phyloP scores from a whole-genome alignment of 768 basidiomycete species.

The Hebeloma cylindrosporum region DNA sequence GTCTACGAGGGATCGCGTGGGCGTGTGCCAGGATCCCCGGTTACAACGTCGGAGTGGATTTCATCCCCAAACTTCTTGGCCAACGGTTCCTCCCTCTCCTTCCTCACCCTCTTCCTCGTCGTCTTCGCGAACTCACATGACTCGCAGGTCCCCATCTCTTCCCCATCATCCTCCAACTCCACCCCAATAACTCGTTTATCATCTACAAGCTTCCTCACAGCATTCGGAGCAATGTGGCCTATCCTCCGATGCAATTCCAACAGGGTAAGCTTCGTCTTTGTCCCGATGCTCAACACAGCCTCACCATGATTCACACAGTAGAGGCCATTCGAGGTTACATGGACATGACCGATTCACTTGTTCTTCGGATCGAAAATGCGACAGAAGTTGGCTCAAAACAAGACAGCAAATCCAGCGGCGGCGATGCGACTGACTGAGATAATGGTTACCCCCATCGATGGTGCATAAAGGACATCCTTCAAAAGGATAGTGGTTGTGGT shows the following conservation, averaged over 20 bases:
- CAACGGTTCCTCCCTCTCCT: slow-evolving; percentile 20
- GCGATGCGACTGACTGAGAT: slow-evolving; percentile 31
- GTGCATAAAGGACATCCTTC: slow-evolving; percentile 31
- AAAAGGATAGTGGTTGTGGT: slow-evolving; percentile 23
- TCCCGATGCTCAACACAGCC: slow-evolving; percentile 4
- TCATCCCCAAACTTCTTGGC: slow-evolving; percentile 29
- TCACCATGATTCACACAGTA: slow-evolving; percentile 15
- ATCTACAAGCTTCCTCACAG: slow-evolving; percentile 25
- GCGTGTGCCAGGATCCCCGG: too few species aligned
- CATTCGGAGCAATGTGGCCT: slow-evolving; percentile 26
- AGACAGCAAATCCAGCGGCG: slow-evolving; percentile 21
- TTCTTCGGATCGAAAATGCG: slow-evolving; percentile 22
- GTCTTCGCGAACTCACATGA: slow-evolving; percentile 32
- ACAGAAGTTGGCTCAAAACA: slow-evolving; percentile 26
- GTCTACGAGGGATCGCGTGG: too few species aligned
- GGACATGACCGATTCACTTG: slow-evolving; percentile 20
- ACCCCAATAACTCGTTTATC: slow-evolving; percentile 28
- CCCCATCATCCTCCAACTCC: slow-evolving; percentile 20
- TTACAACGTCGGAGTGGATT: slow-evolving; percentile 35
- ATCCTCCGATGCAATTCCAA: slow-evolving; percentile 27
- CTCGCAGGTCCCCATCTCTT: slow-evolving; percentile 25
- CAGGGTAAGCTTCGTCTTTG: slow-evolving; percentile 11
- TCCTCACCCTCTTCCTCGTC: slow-evolving; percentile 25
- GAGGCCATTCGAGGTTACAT: slow-evolving; percentile 18
- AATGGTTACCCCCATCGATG: slow-evolving; percentile 30